Evolutionary conservation across 2,329 filamentous ascomycete species (phyloP), one percentile per base, ranked within the genome.

Genomic region (Alternaria postmessia): DNA sequence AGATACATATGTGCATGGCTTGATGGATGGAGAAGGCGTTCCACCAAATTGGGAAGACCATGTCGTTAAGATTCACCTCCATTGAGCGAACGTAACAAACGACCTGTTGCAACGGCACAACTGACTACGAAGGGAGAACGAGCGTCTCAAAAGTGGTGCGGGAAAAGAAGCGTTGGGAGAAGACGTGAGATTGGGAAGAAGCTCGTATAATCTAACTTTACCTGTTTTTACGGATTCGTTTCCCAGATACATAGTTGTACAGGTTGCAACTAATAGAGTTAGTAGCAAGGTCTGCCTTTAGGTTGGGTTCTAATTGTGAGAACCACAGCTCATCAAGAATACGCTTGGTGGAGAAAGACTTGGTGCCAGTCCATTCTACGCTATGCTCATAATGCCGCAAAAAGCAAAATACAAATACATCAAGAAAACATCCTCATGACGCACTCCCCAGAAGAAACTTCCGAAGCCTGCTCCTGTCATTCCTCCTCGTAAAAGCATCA

Each of bases 1-100:
- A 3, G 57, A 69, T 36, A 46, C 54, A 0, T 69, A 69, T 39
- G 51, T 68, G 3, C 63, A 71, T 26, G 65, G 61, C 0, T 47
- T 67, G 3, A 71, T 71, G 68, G 59, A 69, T 30, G 65, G 65
- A 16, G 64, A 68, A 42, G 66, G 59, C 9, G 44, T 61, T 4
- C 22, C 16, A 1, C 12, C 16, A 7, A 22, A 22, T 16, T 26
- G 22, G 14, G 18, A 46, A 5, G 30, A 44, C 6, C 24, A 48
- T 5, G 30, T 28, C 9, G 28, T 42, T 14, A 39, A 28, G 11
- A 30, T 61, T 28, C 22, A 53, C 16, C 48, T 57, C 4, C 30
- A 51, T 22, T 44, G 30, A 56, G 9, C 8, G 12, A 5, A 9
- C 12, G 3, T 1, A 22, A 41, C 6, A 18, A n/a, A n/a, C 6